Evolutionary conservation across 2,329 filamentous ascomycete genomes (phyloP), one percentile per base, ranked within the genome.

Genomic region (Thelonectria discophora): DNA sequence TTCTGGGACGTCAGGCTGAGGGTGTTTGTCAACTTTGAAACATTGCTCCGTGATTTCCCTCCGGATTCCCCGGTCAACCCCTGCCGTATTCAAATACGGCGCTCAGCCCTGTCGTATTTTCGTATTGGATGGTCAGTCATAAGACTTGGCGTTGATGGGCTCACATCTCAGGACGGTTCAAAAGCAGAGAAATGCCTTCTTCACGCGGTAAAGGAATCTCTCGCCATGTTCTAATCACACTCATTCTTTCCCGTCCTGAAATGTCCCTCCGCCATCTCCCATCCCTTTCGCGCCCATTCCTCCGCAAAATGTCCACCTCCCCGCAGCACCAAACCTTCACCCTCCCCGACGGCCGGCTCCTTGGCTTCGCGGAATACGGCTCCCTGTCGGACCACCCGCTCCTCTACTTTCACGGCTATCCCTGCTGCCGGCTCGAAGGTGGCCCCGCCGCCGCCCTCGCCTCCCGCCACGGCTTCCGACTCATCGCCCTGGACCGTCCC

Each of bases 371-470:
- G 2, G 75, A 80, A 54, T 79, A 76, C 46, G 80, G 80, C 9
- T 43, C 62, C 2, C 61, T 69, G 0, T 63, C 60, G 3, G 76
- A 75, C 5, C 63, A 70, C 5, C 75, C 77, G 0, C 55, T 80
- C 1, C 65, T 82, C 30, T 79, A 75, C 65, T 78, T 81, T 53
- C 80, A 82, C 63, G 80, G 79, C 9, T 79, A 76, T 54, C 80
- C 79, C 0, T 74, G 74, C 0, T 80, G 76, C 4, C 78, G 79
- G 5, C 66, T 80, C 11, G 80, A 81, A 58, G 76, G 69, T 7
- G 59, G 57, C 6, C 64, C 64, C 10, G 53, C 75, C 17, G 66
- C 76, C 39, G 55, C 65, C 3, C 49, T 70, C 5, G 76, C 74
- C 10, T 57, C 63, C 3, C 63, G 65, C 3, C 68, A 66, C 9